These are phyloP conservation scores for Pseudocercospora fuligena DNA, from an alignment of 2,329 filamentous ascomycete genomes.

Conservation along the genomic window DNA sequence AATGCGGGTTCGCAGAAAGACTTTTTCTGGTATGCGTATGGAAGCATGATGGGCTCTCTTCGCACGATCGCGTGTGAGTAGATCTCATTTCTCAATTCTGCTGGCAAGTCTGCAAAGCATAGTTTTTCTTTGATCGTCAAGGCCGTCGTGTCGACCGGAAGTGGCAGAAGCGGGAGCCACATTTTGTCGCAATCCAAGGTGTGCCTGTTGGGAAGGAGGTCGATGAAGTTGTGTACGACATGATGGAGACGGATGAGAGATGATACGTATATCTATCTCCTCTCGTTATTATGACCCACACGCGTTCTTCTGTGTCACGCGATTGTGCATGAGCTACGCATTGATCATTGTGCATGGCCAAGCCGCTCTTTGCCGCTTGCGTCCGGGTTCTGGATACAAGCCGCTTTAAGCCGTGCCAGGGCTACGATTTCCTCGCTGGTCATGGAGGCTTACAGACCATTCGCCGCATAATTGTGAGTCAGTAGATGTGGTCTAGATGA, in stretches of 20 bases:
- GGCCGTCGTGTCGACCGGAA: background rate
- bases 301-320: constrained; percentile 8
- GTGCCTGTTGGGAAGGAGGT: background rate
- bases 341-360: constrained; percentile 10
- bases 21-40: constrained; percentile 26
- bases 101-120: constrained; percentile 20
- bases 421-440: background rate
- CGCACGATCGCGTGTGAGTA: constrained; percentile 22
- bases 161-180: constrained; percentile 7
- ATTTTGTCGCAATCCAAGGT: background rate
- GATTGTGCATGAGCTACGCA: background rate
- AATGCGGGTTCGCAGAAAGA: constrained; percentile 21
- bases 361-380: background rate
- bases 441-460: background rate
- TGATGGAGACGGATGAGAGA: background rate
- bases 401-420: constrained; percentile 1
- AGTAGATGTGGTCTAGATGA: background rate
- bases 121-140: constrained; percentile 9
- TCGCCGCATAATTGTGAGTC: background rate
- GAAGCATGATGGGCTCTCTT: constrained; percentile 20
- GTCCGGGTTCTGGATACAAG: background rate
- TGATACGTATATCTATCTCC: background rate
- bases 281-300: constrained; percentile 2
- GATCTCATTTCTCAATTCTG: constrained; percentile 24
- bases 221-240: background rate